A percentile compares a stretch with the other conserved stretches of the same genome.
Conservation (phyloP, 345 rosid species). For the Hibiscus tridactylites region DNA sequence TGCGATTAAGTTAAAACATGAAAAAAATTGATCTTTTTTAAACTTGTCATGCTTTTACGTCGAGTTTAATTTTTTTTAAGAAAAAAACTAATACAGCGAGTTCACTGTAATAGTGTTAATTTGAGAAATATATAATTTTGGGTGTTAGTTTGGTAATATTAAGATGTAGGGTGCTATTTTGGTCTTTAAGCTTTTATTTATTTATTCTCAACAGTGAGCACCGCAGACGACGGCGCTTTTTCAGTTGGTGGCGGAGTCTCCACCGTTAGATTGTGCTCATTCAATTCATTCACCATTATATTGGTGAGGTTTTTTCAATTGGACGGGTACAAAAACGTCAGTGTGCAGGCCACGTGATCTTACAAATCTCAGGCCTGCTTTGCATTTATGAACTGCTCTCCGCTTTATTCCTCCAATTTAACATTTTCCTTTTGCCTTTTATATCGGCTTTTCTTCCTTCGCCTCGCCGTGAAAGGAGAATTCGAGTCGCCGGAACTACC, state of each 20-base stretch:
- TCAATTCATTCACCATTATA: conserved; percentile 12
- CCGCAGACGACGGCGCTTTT: conserved; percentile 4
- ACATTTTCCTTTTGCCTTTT: neutral
- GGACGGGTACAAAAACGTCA: neutral
- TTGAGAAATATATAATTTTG: no score
- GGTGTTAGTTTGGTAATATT: no score
- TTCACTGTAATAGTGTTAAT: no score
- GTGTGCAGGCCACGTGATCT: conserved; percentile 7
- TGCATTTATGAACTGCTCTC: neutral
- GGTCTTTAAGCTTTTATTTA: no score
- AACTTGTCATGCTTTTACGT: no score
- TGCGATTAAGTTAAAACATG: no score
- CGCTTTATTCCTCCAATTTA: neutral
- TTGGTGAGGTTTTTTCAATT: neutral
- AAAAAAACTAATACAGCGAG: no score
- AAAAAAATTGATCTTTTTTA: no score
- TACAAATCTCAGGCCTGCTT: neutral
- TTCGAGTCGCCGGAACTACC: neutral
- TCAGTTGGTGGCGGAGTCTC: neutral
- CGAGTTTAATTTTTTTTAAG: no score
- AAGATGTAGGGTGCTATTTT: no score
- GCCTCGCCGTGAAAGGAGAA: neutral
- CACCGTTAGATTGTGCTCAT: conserved; percentile 11
- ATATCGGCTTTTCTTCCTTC: neutral
- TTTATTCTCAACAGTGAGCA: neutral